These are phyloP conservation scores for Hygrocybe coccinea DNA, from an alignment of 768 basidiomycete species.

Conservation along the genomic window DNA sequence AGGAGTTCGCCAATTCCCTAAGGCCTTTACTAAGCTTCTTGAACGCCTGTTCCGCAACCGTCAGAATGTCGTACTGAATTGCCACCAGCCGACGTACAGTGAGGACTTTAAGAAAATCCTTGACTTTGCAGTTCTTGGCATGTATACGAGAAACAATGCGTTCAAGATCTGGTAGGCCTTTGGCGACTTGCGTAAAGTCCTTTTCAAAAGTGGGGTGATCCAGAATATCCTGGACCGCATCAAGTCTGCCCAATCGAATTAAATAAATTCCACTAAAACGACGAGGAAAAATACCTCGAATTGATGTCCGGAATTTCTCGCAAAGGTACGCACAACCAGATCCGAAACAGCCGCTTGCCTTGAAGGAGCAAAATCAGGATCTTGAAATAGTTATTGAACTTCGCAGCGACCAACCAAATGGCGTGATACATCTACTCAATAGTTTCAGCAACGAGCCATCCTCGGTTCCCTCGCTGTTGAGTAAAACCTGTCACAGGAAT, in stretches of 20 bases:
- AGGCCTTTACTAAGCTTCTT: conserved; percentile 67
- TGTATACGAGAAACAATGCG: conserved; percentile 94
- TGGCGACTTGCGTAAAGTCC: conserved; percentile 69
- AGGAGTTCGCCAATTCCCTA: conserved; percentile 51
- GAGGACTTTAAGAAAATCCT: conserved; percentile 83
- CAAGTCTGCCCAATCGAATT: conserved; percentile 54
- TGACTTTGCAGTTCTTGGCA: conserved; percentile 82
- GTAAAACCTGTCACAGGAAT: conserved; percentile 50
- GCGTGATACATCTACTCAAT: conserved; percentile 79
- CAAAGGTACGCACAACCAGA: conserved; percentile 94
- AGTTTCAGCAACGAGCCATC: conserved; percentile 86
- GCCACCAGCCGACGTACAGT: conserved; percentile 39
- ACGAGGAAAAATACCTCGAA: conserved; percentile 52
- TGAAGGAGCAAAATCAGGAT: conserved; percentile 8
- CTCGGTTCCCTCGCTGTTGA: conserved; percentile 90
- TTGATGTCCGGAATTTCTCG: conserved; percentile 81
- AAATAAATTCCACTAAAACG: background rate
- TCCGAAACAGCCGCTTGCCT: conserved; percentile 94
- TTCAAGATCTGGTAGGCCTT: conserved; percentile 86
- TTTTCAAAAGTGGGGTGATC: conserved; percentile 70
- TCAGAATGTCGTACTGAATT: background rate
- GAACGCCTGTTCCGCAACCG: conserved; percentile 53
- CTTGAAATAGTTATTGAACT: conserved; percentile 4
- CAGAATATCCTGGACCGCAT: conserved; percentile 91
- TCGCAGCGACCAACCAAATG: conserved; percentile 63